These are phyloP conservation scores for Gonapodya sp. DNA, from an alignment of 192 early-diverging fungal genomes.

Conservation along the genomic window DNA sequence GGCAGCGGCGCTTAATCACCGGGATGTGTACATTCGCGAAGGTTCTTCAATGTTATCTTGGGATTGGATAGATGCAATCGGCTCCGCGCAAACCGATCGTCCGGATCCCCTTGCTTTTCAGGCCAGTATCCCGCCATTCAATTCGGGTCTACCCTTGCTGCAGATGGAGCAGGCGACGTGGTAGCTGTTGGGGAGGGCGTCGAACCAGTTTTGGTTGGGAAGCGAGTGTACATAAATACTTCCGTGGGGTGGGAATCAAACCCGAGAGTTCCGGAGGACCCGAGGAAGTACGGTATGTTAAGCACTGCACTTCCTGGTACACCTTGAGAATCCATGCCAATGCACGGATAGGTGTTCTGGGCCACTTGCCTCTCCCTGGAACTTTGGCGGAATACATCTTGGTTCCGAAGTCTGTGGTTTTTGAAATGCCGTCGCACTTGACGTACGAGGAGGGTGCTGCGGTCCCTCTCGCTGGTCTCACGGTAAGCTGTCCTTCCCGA, in stretches of 20 bases:
- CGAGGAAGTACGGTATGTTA: background rate
- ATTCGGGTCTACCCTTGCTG: constrained; percentile 40
- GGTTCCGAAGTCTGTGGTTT: constrained; percentile 31
- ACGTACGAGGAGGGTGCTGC: constrained; percentile 52
- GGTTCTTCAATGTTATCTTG: background rate
- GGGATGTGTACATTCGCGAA: constrained; percentile 34
- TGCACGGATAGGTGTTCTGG: constrained; percentile 20
- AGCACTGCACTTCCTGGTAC: background rate
- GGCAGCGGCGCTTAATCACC: constrained; percentile 33
- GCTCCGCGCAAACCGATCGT: too few species aligned
- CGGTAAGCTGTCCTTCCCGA: constrained; percentile 8
- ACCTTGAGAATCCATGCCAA: background rate
- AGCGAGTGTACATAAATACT: constrained; percentile 39
- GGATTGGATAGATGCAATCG: too few species aligned
- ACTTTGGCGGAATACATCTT: constrained; percentile 46
- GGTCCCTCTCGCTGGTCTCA: constrained; percentile 57
- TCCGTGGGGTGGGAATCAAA: constrained; percentile 42
- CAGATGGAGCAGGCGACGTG: constrained; percentile 45
- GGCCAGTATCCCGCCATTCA: constrained; percentile 43
- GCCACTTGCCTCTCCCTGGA: constrained; percentile 23
- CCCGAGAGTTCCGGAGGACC: constrained; percentile 42
- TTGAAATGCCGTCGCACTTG: constrained; percentile 45
- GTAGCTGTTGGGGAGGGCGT: constrained; percentile 19
- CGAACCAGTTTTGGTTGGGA: constrained; percentile 18
- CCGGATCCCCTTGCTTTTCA: constrained; percentile 16